Evolutionary conservation across 2,329 filamentous ascomycete species (phyloP).

Genomic region (Diaporthe sp.): DNA sequence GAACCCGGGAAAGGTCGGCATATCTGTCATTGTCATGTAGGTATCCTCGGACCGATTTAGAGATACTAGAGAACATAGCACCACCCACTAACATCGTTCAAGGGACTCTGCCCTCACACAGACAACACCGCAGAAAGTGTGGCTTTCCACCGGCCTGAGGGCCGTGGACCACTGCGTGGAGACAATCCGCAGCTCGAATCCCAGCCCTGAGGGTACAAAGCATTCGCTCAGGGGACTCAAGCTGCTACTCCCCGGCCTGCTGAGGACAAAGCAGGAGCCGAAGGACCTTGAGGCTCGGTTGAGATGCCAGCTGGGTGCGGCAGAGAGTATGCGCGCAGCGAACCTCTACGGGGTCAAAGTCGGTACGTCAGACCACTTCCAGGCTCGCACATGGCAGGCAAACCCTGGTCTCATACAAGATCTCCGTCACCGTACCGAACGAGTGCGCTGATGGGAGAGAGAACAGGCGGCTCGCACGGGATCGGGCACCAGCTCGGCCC

Average conservation of each 20-base stretch:
- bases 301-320: slow-evolving; percentile 60
- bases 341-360: slow-evolving; percentile 53
- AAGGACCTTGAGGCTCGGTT: slow-evolving; percentile 56
- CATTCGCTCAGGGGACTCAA: slow-evolving; percentile 54
- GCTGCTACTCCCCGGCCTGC: slow-evolving; percentile 55
- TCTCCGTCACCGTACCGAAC: slow-evolving; percentile 28
- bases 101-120: slow-evolving; percentile 59
- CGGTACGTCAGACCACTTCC: slow-evolving; percentile 13
- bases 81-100: not conserved
- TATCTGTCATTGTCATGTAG: slow-evolving; percentile 61
- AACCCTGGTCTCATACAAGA: not conserved
- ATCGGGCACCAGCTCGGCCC: slow-evolving; percentile 58
- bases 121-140: slow-evolving; percentile 62
- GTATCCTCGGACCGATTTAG: not conserved
- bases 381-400: not conserved
- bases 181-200: slow-evolving; percentile 57
- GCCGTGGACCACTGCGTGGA: slow-evolving; percentile 69
- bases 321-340: slow-evolving; percentile 60
- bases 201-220: slow-evolving; percentile 48
- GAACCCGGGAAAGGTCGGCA: slow-evolving; percentile 53
- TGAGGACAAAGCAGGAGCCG: slow-evolving; percentile 53
- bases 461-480: slow-evolving; percentile 49
- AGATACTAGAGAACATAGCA: not conserved
- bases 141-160: slow-evolving; percentile 65
- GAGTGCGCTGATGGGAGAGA: not conserved